Conservation (phyloP, 192 early-diverging fungal genomes). For the Martensiomyces pterosporus region DNA sequence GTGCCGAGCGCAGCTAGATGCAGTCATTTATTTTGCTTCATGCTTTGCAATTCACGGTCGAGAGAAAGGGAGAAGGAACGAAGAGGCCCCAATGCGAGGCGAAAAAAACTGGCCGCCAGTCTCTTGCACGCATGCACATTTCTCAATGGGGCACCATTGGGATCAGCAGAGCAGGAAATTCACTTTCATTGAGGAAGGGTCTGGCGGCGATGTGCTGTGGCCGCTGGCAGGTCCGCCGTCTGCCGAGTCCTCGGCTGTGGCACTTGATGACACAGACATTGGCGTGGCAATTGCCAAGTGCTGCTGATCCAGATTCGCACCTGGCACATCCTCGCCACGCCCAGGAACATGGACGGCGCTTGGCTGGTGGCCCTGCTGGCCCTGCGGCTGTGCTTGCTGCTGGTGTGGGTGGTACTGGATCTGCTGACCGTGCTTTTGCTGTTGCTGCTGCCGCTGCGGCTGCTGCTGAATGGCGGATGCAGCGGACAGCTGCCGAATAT, state of each 20-base stretch:
- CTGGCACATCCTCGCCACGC: not conserved
- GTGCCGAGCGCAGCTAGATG: too few species aligned
- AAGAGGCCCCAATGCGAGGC: too few species aligned
- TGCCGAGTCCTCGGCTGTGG: constrained; percentile 19
- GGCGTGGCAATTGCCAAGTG: constrained; percentile 14
- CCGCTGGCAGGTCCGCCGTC: constrained; percentile 20
- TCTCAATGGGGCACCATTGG: too few species aligned
- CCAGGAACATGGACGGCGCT: too few species aligned
- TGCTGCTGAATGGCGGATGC: not conserved
- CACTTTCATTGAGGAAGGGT: constrained; percentile 45
- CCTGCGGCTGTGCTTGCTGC: not conserved
- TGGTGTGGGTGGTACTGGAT: not conserved
- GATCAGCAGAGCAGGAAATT: constrained; percentile 34
- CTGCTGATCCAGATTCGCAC: constrained; percentile 5
- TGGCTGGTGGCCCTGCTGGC: not conserved
- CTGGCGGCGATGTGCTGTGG: constrained; percentile 4
- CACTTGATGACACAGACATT: constrained; percentile 20
- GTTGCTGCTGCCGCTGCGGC: constrained; percentile 3
- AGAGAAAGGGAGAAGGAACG: too few species aligned
- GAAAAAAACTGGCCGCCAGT: too few species aligned
- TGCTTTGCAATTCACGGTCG: too few species aligned
- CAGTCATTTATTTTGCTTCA: too few species aligned
- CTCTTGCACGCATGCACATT: too few species aligned
- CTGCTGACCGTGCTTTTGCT: not conserved
- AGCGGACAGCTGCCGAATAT: constrained; percentile 35